Base-by-base conservation (phyloP, 164 flowering plant species). In the Cinnamomum chago region DNA sequence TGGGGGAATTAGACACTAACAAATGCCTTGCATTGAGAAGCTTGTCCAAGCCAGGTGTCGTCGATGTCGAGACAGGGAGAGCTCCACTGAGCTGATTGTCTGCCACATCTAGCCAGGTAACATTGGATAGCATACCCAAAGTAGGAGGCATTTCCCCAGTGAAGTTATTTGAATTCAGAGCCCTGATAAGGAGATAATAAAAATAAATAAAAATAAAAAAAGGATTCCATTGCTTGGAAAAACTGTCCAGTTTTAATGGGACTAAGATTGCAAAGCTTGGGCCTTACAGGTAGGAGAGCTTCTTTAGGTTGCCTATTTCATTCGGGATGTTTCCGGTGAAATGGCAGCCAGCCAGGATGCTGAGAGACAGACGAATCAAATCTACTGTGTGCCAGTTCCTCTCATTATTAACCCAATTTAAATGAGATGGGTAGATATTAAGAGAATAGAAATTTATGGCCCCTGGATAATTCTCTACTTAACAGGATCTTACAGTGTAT, bases 21-120 rank as follows among this genome's bases (percentile, higher is more conserved):
- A 95, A 95, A 82, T 95, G 99, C 70, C 90, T 89, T 47, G 92
- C 87, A 50, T 85, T 80, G 40, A 78, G 71, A 47, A 95, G 95
- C 40, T 69, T 88, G 77, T 95, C 97, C 77, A 95, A 78, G 47
- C 99, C 99, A 10, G 94, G 90, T 62, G 84, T 28, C 20, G 72
- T 72, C 60, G 58, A 12, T 33, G 88, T 83, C 65, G 99, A 93
- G 76, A 93, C 84, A 5, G 99, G 97, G 50, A 95, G n/a, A 22
- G 86, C 0, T 75, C 97, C 99, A 51, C 77, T 84, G 74, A 95
- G 76, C 82, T 87, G 88, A 80, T 95, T 95, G 67, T 92, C 97
- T 24, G 99, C 90, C 55, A 93, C 67, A 78, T 95, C 99, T 72
- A 95, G 80, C 97, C 97, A 95, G 80, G 89, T 89, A 28, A 95